Conservation (phyloP, 164 flowering plant species). For the Aristolochia californica region DNA sequence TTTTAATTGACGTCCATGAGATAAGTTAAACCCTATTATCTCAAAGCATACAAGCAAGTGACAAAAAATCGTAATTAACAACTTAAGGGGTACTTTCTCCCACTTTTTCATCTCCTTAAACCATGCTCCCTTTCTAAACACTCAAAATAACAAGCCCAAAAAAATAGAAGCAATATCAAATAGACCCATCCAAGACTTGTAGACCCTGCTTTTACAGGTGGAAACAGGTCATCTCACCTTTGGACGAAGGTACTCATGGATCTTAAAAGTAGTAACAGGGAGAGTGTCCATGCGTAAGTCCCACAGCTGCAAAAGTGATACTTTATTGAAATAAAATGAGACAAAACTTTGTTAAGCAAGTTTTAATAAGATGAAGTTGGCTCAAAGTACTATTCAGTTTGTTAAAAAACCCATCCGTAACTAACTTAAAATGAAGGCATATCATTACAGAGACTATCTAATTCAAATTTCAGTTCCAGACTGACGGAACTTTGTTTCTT, state of each 20-base stretch:
- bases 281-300: slow-evolving; percentile 57
- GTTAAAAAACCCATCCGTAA: too few relatives aligned
- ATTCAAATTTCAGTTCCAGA: too few relatives aligned
- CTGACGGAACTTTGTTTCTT: too few relatives aligned
- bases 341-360: not conserved
- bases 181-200: not conserved
- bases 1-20: too few relatives aligned
- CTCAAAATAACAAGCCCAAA: not conserved
- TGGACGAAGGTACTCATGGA: slow-evolving; percentile 67
- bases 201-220: not conserved
- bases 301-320: slow-evolving; percentile 51
- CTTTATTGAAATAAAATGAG: not conserved
- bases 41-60: not conserved
- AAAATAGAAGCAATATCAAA: not conserved
- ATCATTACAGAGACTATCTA: not conserved
- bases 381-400: too few relatives aligned
- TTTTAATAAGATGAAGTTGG: not conserved
- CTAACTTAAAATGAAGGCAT: not conserved
- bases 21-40: not conserved
- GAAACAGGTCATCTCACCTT: slow-evolving; percentile 32
- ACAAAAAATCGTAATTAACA: not conserved
- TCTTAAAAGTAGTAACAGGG: slow-evolving; percentile 55
- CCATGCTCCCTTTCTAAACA: not conserved
- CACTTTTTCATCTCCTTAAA: not conserved
- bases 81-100: not conserved